A percentile compares a stretch with the other conserved stretches of the same genome.
These are phyloP conservation scores for Rostrohypoxylon terebratum DNA, from an alignment of 495 filamentous ascomycete genomes.

Conservation along the genomic window DNA sequence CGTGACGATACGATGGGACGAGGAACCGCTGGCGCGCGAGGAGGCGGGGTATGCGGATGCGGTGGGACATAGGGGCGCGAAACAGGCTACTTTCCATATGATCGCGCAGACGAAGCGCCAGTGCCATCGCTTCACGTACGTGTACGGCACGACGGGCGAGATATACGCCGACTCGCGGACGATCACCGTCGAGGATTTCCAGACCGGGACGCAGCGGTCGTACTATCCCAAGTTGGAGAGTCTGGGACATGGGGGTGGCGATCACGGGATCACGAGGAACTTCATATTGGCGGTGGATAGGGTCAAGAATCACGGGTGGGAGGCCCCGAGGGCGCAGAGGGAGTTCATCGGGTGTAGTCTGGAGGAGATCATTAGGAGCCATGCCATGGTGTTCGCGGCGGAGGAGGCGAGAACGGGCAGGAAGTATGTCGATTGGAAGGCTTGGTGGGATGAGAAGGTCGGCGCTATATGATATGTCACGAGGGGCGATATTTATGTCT, in stretches of 20 bases:
- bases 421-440: conserved; percentile 77
- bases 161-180: conserved; percentile 78
- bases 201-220: conserved; percentile 63
- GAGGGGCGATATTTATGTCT: no score
- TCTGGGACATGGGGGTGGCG: conserved; percentile 86
- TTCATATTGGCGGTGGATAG: conserved; percentile 85
- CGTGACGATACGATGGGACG: conserved; percentile 87
- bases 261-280: conserved; percentile 80
- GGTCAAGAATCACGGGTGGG: conserved; percentile 76
- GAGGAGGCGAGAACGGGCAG: conserved; percentile 81
- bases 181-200: conserved; percentile 74
- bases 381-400: conserved; percentile 94
- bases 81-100: conserved; percentile 94
- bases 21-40: conserved; percentile 59
- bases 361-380: conserved; percentile 86
- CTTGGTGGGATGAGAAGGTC: conserved; percentile 79
- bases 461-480: conserved; percentile 19
- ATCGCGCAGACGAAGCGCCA: conserved; percentile 87
- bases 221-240: conserved; percentile 65
- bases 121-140: conserved; percentile 81
- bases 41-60: conserved; percentile 14
- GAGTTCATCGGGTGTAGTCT: conserved; percentile 81
- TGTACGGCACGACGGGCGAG: conserved; percentile 90
- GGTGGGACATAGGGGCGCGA: conserved; percentile 68
- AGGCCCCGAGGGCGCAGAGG: conserved; percentile 77